Base-by-base conservation (phyloP, 129 eudicot species). In the Tagetes erecta region DNA sequence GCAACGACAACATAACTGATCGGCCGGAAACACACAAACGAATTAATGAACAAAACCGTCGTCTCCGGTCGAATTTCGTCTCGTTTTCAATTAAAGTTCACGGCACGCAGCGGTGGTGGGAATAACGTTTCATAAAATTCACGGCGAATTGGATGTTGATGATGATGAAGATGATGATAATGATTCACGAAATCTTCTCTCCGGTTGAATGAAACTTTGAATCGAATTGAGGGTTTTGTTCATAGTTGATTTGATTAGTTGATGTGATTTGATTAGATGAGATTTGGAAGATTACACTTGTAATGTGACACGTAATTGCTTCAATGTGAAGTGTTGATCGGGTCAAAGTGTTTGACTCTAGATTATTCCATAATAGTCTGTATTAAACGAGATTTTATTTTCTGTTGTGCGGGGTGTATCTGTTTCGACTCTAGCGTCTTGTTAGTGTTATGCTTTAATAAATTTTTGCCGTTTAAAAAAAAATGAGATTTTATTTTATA, bases 1-100 rank as follows among this genome's bases (percentile, higher is more conserved):
- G 94, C 66, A 91, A 69, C 60, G 89, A 81, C 73, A 87, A 70
- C 97, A 91, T 85, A 63, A 4, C 69, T 72, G 67, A 56, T 31
- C 55, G 47, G 12, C 66, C 77, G 42, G 14, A 30, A 53, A 0
- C 6, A 44, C 53, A 66, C 37, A 47, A 36, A 51, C 4, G 34
- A 52, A 70, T 10, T 14, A 7, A 49, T 38, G 20, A 69, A 62
- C 49, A 20, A 68, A 60, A 76, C 71, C 69, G 80, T 41, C 35
- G 33, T 58, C 68, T 6, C n/a, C 57, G 46, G 38, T 56, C 8
- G 49, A 57, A 46, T 51, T 76, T 45, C 27, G 10, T 41, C 37
- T 8, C 1, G 5, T 67, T 10, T 74, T 62, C 60, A 74, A 14
- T 35, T 35, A 36, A 20, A 20, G 9, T 67, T 81, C 77, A 81